Conservation (phyloP, 768 basidiomycete genomes). For the Suillus lakei region DNA sequence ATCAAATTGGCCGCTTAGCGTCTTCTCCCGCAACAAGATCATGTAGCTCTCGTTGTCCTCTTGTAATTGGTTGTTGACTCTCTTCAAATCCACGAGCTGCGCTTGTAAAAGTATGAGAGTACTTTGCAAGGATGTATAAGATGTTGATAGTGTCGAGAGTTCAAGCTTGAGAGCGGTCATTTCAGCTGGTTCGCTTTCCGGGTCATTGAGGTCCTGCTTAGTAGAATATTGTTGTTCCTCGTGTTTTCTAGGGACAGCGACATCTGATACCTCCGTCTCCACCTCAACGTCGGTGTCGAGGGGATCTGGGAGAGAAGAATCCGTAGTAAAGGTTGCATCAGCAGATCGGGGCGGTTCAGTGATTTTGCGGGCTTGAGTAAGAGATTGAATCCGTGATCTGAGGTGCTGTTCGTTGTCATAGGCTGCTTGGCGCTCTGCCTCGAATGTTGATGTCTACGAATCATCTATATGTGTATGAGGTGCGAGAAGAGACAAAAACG, state of each 20-base stretch:
- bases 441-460: constrained; percentile 79
- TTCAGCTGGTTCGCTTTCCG: constrained; percentile 81
- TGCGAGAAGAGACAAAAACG: constrained; percentile 19
- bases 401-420: constrained; percentile 95
- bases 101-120: constrained; percentile 84
- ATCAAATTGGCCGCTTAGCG: constrained; percentile 87
- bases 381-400: constrained; percentile 86
- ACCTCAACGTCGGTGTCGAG: constrained; percentile 42
- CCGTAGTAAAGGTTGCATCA: constrained; percentile 22
- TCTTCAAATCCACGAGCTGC: constrained; percentile 85
- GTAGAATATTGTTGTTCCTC: constrained; percentile 27
- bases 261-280: constrained; percentile 46
- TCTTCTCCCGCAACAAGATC: constrained; percentile 90
- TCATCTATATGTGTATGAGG: constrained; percentile 15
- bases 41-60: constrained; percentile 99
- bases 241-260: constrained; percentile 28
- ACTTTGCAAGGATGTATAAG: constrained; percentile 81
- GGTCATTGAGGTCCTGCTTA: constrained; percentile 61
- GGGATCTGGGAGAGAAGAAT: constrained; percentile 7
- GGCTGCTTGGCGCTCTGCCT: constrained; percentile 90
- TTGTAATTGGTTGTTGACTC: constrained; percentile 85
- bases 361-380: constrained; percentile 68
- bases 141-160: constrained; percentile 84
- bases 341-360: constrained; percentile 41
- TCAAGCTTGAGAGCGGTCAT: constrained; percentile 85